Conservation (phyloP, 768 basidiomycete genomes). For the Rhodosporidiobolus sp. region DNA sequence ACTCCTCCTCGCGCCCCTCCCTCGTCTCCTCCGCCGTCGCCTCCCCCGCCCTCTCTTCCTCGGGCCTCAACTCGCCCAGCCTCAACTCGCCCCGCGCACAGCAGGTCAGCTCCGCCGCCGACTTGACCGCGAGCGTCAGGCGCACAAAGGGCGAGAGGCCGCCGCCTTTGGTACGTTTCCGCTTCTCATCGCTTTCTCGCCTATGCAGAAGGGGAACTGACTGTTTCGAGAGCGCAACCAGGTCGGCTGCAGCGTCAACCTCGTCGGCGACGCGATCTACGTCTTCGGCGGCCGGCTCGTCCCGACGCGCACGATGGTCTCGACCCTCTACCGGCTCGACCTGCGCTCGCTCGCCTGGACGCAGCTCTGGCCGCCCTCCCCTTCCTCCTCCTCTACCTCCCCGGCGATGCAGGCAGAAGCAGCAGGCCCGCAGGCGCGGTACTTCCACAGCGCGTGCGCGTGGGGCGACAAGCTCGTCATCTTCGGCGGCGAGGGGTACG, state of each 20-base stretch:
- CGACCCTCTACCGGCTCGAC: conserved; percentile 87
- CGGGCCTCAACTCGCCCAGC: too few relatives aligned
- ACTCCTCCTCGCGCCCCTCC: too few relatives aligned
- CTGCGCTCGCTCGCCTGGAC: conserved; percentile 78
- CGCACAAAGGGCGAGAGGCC: conserved; percentile 82
- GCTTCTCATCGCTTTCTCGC: background rate
- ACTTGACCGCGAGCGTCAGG: conserved; percentile 79
- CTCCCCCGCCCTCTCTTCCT: too few relatives aligned
- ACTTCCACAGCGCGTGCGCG: conserved; percentile 68
- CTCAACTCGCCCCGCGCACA: too few relatives aligned
- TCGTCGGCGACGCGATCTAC: conserved; percentile 81
- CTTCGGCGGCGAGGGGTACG: conserved; percentile 68
- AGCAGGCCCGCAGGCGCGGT: conserved; percentile 67
- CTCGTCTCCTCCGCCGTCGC: too few relatives aligned
- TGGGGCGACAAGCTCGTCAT: conserved; percentile 85
- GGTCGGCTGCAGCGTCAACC: conserved; percentile 81
- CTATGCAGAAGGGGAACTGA: background rate
- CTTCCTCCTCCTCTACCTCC: background rate
- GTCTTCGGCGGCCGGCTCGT: conserved; percentile 88
- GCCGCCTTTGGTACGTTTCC: conserved; percentile 70
- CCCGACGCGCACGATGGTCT: conserved; percentile 79
- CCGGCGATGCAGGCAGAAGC: too few relatives aligned
- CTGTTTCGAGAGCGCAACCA: too few relatives aligned
- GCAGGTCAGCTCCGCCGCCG: conserved; percentile 50
- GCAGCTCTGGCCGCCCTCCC: conserved; percentile 58